A percentile compares a stretch with the other conserved stretches of the same genome.
Evolutionary conservation across 2,329 filamentous ascomycete species (phyloP).

Genomic region (Colletotrichum incanum): DNA sequence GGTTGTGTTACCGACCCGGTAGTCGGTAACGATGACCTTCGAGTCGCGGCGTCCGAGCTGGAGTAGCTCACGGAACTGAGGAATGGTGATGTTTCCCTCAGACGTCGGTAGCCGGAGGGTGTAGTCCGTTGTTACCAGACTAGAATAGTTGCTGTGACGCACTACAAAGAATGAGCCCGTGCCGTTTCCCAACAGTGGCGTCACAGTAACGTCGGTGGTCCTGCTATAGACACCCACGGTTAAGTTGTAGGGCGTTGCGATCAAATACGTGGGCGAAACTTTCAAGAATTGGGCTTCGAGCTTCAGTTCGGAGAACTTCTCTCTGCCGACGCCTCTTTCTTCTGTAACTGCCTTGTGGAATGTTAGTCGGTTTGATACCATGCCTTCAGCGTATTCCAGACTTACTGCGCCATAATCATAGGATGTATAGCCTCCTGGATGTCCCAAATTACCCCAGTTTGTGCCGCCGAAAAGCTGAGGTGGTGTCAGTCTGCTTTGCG

Average conservation of each 20-base stretch:
- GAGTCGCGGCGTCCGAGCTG: conserved; percentile 76
- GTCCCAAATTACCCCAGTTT: conserved; percentile 86
- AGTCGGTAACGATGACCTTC: conserved; percentile 78
- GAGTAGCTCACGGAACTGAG: conserved; percentile 70
- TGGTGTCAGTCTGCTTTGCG: neutral
- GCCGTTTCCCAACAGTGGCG: conserved; percentile 70
- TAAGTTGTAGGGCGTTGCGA: conserved; percentile 67
- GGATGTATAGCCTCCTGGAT: conserved; percentile 75
- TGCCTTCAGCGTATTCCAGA: conserved; percentile 13
- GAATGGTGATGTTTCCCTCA: conserved; percentile 65
- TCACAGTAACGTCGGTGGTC: conserved; percentile 69
- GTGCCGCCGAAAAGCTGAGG: conserved; percentile 78
- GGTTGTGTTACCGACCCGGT: conserved; percentile 71
- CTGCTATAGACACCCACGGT: conserved; percentile 68
- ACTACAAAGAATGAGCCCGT: conserved; percentile 76
- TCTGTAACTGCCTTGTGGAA: conserved; percentile 71
- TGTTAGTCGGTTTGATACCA: conserved; percentile 36
- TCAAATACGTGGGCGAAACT: conserved; percentile 79
- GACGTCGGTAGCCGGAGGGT: conserved; percentile 74
- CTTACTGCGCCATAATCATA: conserved; percentile 67
- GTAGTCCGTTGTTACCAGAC: conserved; percentile 71
- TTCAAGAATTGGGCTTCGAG: conserved; percentile 82
- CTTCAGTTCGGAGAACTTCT: conserved; percentile 87
- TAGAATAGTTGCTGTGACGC: conserved; percentile 77
- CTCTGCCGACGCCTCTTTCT: conserved; percentile 76